Evolutionary conservation across 352 stramenopile genomes (phyloP).

Genomic region (Globisporangium okanoganense): DNA sequence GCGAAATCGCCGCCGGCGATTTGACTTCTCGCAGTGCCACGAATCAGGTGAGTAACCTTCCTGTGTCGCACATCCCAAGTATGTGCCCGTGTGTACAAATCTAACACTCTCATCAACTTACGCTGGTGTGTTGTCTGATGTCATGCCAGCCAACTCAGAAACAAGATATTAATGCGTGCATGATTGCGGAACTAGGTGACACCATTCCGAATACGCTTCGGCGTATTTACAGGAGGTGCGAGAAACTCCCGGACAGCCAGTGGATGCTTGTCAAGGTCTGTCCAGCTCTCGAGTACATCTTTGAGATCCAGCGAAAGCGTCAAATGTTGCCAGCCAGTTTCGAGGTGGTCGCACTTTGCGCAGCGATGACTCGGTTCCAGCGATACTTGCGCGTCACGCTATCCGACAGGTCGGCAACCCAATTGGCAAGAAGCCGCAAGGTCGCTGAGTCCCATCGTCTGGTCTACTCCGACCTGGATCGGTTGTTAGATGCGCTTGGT

Average conservation of each 20-base stretch:
- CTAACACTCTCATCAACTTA: too few species aligned
- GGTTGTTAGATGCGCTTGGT: background rate
- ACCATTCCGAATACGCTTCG: background rate
- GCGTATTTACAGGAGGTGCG: background rate
- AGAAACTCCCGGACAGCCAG: background rate
- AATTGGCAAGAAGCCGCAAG: background rate
- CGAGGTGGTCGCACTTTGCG: background rate
- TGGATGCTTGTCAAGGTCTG: background rate
- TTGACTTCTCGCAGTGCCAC: background rate
- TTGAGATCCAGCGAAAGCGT: background rate
- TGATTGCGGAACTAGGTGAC: background rate
- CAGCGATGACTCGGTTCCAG: background rate
- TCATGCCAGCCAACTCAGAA: background rate
- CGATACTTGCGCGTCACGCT: background rate
- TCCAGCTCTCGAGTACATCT: background rate
- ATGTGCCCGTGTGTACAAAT: too few species aligned
- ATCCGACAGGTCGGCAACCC: background rate
- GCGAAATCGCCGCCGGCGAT: too few species aligned
- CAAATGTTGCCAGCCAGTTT: background rate
- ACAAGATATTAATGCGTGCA: background rate
- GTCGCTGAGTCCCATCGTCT: background rate
- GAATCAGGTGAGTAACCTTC: too few species aligned
- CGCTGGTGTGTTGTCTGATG: background rate
- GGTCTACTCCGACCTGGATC: slow-evolving; percentile 3
- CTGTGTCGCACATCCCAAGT: too few species aligned